These are phyloP conservation scores for Trametes hirsuta DNA, from an alignment of 1,284 basidiomycete genomes.

Conservation along the genomic window DNA sequence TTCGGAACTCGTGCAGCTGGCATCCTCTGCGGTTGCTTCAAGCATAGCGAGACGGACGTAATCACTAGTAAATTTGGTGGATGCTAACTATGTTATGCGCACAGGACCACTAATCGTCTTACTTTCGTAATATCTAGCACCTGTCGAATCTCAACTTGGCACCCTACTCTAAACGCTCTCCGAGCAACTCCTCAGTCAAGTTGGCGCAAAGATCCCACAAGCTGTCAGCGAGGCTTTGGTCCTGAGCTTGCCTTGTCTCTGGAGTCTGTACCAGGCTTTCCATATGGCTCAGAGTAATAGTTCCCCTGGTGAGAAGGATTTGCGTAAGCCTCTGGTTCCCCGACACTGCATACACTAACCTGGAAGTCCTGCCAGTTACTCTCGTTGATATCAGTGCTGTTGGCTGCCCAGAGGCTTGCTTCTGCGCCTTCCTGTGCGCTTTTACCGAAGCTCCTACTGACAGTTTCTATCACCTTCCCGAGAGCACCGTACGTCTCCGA, in stretches of 20 bases:
- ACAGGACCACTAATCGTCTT: too few relatives aligned
- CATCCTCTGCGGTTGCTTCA: too few relatives aligned
- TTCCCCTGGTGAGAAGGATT: constrained; percentile 26
- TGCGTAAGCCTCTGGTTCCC: too few relatives aligned
- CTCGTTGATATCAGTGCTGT: constrained; percentile 33
- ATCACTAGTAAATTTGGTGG: too few relatives aligned
- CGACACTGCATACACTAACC: constrained; percentile 17
- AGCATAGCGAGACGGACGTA: too few relatives aligned
- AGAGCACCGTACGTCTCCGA: constrained; percentile 31
- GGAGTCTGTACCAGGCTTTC: constrained; percentile 24
- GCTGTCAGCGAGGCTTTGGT: constrained; percentile 23
- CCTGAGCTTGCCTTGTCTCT: constrained; percentile 27
- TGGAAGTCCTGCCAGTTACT: constrained; percentile 36
- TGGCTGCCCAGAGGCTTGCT: constrained; percentile 37
- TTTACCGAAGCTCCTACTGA: constrained; percentile 32
- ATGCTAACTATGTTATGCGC: too few relatives aligned
- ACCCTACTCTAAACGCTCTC: constrained; percentile 17
- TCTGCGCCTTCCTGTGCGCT: constrained; percentile 36
- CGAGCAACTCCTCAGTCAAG: constrained; percentile 24
- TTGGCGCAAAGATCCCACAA: constrained; percentile 27
- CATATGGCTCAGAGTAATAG: constrained; percentile 36
- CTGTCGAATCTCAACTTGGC: background rate
- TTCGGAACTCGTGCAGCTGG: too few relatives aligned
- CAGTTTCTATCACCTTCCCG: constrained; percentile 18
- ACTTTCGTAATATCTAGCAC: background rate